Evolutionary conservation across 208 protist species (phyloP), one percentile per base, ranked within the genome.

Genomic region (Leishmania amazonensis): DNA sequence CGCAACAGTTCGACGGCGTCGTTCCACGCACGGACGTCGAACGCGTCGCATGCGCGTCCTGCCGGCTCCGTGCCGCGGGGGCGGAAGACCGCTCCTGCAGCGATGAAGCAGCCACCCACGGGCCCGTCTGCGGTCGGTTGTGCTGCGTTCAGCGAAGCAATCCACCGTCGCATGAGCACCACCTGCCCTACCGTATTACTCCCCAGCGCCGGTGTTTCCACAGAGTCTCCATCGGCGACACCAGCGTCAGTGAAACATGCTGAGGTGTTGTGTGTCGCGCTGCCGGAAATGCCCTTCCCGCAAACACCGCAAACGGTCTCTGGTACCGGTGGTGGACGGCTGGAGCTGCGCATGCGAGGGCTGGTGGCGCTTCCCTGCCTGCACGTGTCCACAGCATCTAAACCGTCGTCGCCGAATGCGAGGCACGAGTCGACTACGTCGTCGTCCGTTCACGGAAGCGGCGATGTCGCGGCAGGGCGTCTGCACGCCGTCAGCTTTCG

Each of bases 291-390:
- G n/a, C 47, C 57, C 19, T 21, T 31, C 31, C 8, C 67, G 15
- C n/a, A 49, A 9, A 65, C 60, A 2, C 68, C 72, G 38, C 54
- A 72, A 8, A 21, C 35, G 2, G 45, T 40, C 3, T 54, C 72
- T 5, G 72, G 62, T 21, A 57, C 45, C 31, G 49, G 38, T 24
- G 78, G 78, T 13, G 71, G 64, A 2, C 85, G 78, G 3, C 73
- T 94, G 42, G 83, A 91, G 35, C 80, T 82, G 47, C 75, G 81
- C 31, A 21, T 35, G 9, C 47, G 79, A 19, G 80, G 78, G n/a
- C 74, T 91, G 38, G 81, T 73, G 5, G 68, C 40, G n/a, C 77
- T 92, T 64, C 91, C 91, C 21, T 94, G 91, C 65, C 75, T 92
- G 28, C 91, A 94, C 70, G 53, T 31, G 28, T 3, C 76, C 53